A percentile compares a stretch with the other conserved stretches of the same genome.
phyloP scores from a whole-genome alignment of 768 basidiomycete genomes.

The Lentinus tigrinus region DNA sequence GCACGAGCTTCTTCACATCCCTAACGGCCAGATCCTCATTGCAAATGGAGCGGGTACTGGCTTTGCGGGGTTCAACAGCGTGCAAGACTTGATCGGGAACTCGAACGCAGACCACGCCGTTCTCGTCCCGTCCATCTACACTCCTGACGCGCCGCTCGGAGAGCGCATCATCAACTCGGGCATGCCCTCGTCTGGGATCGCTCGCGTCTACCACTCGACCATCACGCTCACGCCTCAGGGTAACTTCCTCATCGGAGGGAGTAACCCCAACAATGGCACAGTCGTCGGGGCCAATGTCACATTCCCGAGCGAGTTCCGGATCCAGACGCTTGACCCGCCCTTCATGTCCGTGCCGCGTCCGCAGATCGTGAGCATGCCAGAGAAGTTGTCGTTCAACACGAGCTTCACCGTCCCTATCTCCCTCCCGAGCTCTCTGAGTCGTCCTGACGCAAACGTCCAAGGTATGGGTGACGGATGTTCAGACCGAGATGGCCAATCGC shows the following conservation, averaged over 20 bases:
- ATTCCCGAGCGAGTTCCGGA: slow-evolving; percentile 85
- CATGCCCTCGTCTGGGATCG: slow-evolving; percentile 66
- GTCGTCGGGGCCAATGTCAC: slow-evolving; percentile 32
- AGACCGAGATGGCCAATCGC: not conserved
- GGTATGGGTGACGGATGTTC: slow-evolving; percentile 35
- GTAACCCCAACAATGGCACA: slow-evolving; percentile 76
- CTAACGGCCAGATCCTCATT: slow-evolving; percentile 70
- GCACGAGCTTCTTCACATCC: slow-evolving; percentile 80
- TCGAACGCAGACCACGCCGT: slow-evolving; percentile 80
- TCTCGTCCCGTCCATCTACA: slow-evolving; percentile 65
- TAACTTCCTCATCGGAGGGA: slow-evolving; percentile 75
- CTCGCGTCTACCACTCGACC: slow-evolving; percentile 78
- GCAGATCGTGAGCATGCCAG: slow-evolving; percentile 35
- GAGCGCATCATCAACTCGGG: slow-evolving; percentile 57
- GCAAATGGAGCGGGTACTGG: slow-evolving; percentile 75
- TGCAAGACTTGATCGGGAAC: slow-evolving; percentile 60
- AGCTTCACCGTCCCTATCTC: slow-evolving; percentile 46
- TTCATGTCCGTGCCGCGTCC: slow-evolving; percentile 72
- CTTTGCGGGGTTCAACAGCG: slow-evolving; percentile 75
- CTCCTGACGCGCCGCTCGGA: slow-evolving; percentile 51
- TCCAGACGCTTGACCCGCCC: slow-evolving; percentile 83
- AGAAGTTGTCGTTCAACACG: slow-evolving; percentile 45
- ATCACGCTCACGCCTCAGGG: slow-evolving; percentile 75
- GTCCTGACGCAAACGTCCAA: slow-evolving; percentile 37
- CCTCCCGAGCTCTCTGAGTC: slow-evolving; percentile 34